phyloP scores from a whole-genome alignment of 257 asterid genomes.

The Cynanchum wilfordii region DNA sequence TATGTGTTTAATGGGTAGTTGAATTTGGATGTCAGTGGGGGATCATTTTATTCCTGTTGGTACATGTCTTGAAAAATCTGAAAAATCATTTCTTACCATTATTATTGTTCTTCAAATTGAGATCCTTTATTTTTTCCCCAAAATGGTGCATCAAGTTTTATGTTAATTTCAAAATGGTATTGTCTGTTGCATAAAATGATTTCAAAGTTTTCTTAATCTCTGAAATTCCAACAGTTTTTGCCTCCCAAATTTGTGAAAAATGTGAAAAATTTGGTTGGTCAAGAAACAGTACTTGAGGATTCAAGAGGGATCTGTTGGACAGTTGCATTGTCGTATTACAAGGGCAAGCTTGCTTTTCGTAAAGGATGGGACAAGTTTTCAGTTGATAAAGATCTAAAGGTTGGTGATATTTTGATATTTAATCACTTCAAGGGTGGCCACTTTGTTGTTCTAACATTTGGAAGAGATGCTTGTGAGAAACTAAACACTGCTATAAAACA shows the following conservation, averaged over 20 bases:
- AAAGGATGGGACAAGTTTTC: constrained; percentile 60
- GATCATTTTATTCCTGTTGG: not conserved
- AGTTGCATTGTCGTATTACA: constrained; percentile 29
- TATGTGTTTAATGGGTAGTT: not conserved
- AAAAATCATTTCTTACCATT: not conserved
- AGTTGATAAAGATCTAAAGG: constrained; percentile 31
- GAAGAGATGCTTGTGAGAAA: constrained; percentile 37
- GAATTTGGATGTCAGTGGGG: not conserved
- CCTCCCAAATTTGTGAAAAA: constrained; percentile 46
- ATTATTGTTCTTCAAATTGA: not conserved
- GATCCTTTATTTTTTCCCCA: not conserved
- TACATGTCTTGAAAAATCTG: not conserved
- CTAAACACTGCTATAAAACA: constrained; percentile 5
- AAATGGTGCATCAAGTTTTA: not conserved
- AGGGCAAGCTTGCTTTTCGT: constrained; percentile 36
- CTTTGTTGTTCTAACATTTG: constrained; percentile 46
- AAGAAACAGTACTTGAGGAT: constrained; percentile 49
- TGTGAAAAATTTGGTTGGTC: constrained; percentile 26
- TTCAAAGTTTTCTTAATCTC: not conserved
- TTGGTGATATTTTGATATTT: constrained; percentile 43
- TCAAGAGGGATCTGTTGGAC: constrained; percentile 35
- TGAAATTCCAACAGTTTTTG: constrained; percentile 44
- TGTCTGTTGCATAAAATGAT: not conserved
- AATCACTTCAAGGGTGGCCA: constrained; percentile 26
- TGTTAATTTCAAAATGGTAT: not conserved